Conservation (phyloP, 495 filamentous ascomycete genomes). For the Penicillium dipodomyicola region DNA sequence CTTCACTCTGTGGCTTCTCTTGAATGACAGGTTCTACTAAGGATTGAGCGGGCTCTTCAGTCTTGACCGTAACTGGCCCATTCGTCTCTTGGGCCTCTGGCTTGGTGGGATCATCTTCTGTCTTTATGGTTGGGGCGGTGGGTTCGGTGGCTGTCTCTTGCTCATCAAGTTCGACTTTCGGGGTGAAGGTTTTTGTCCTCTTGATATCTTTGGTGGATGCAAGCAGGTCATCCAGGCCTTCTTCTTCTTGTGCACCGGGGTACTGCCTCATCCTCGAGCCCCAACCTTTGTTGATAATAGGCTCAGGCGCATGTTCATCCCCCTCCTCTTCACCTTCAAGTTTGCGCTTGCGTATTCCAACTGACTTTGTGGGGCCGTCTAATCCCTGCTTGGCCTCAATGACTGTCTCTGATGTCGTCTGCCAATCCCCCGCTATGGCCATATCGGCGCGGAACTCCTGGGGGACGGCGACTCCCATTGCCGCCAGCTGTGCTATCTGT, state of each 20-base stretch:
- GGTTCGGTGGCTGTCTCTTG: constrained; percentile 3
- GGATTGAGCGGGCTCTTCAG: constrained; percentile 30
- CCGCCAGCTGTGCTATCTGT: constrained; percentile 82
- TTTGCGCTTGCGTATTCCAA: constrained; percentile 70
- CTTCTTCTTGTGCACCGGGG: constrained; percentile 53
- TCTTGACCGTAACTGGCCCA: constrained; percentile 16
- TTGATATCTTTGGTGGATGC: constrained; percentile 50
- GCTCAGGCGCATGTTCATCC: constrained; percentile 61
- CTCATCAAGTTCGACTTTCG: constrained; percentile 9
- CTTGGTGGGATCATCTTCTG: constrained; percentile 16
- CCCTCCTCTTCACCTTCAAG: constrained; percentile 50
- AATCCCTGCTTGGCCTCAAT: constrained; percentile 47
- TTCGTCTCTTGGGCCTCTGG: constrained; percentile 6
- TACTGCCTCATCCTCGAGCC: constrained; percentile 67
- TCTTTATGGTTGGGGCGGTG: constrained; percentile 11
- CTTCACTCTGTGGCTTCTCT: constrained; percentile 32
- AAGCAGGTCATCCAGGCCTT: constrained; percentile 72
- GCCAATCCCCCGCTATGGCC: constrained; percentile 91
- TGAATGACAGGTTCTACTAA: background rate
- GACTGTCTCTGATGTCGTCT: constrained; percentile 59
- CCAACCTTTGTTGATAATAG: constrained; percentile 67
- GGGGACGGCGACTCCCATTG: constrained; percentile 82
- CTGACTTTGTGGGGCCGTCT: constrained; percentile 28
- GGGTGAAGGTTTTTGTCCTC: constrained; percentile 31
- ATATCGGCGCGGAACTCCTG: constrained; percentile 74